Conservation (phyloP, 2,329 filamentous ascomycete genomes). For the Trichoderma lentiforme region DNA sequence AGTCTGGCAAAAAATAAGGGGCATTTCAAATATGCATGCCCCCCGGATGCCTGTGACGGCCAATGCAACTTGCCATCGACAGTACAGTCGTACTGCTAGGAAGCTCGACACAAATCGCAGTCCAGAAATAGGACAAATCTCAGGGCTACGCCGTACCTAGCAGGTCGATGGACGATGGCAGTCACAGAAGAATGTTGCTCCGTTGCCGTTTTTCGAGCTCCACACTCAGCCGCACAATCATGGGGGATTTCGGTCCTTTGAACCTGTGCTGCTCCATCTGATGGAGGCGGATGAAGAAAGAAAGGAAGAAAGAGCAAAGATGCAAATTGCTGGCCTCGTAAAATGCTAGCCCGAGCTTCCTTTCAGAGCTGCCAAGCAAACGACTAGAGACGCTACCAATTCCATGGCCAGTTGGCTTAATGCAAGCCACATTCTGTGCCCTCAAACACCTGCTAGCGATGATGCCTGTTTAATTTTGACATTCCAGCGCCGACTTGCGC, state of each 20-base stretch:
- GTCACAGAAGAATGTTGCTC: neutral
- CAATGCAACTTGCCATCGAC: neutral
- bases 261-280: neutral
- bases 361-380: neutral
- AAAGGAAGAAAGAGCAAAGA: neutral
- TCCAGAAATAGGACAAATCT: neutral
- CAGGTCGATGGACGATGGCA: neutral
- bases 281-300: neutral
- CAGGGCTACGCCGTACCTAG: neutral
- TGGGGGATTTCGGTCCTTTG: neutral
- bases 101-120: neutral
- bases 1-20: conserved; percentile 3
- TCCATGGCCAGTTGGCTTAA: neutral
- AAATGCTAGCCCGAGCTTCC: neutral
- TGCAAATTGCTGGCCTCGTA: neutral
- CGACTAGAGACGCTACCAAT: neutral
- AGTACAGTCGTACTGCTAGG: neutral
- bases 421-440: neutral
- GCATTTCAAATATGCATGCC: neutral
- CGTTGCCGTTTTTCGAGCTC: neutral
- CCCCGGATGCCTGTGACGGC: neutral
- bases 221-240: neutral
- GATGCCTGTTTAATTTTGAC: neutral
- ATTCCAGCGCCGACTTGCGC: neutral
- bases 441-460: neutral